phyloP scores from a whole-genome alignment of 768 basidiomycete genomes.

The Trametopsis cervina region DNA sequence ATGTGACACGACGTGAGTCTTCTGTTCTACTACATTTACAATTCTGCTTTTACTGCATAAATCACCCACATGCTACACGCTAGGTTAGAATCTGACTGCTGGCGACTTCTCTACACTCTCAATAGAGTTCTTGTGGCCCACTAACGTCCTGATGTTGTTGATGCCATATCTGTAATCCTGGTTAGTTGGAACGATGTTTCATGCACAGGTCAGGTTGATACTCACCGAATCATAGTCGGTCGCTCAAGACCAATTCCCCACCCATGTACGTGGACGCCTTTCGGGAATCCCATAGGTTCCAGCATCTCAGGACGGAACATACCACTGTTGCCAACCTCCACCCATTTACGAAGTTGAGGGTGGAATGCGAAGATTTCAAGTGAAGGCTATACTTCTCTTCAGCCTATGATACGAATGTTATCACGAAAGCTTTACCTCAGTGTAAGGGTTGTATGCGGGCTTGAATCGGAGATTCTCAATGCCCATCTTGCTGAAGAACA shows the following conservation, averaged over 20 bases:
- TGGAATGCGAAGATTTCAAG: constrained; percentile 99
- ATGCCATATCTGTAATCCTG: constrained; percentile 72
- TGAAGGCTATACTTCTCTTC: constrained; percentile 56
- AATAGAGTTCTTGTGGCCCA: constrained; percentile 94
- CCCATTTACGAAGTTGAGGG: constrained; percentile 88
- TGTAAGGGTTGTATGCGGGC: constrained; percentile 98
- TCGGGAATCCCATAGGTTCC: constrained; percentile 97
- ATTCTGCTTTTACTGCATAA: no score
- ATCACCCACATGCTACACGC: no score
- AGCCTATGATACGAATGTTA: constrained; percentile 9
- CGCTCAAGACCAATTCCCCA: constrained; percentile 95
- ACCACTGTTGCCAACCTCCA: constrained; percentile 97
- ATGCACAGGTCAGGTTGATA: constrained; percentile 1
- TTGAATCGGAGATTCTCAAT: constrained; percentile 93
- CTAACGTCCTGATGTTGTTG: constrained; percentile 92
- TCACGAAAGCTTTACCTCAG: constrained; percentile 53
- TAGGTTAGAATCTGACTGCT: constrained; percentile 87
- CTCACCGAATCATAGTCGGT: constrained; percentile 97
- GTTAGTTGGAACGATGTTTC: background rate
- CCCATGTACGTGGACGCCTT: constrained; percentile 92
- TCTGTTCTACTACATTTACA: no score
- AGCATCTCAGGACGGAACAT: constrained; percentile 99
- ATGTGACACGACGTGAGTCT: no score
- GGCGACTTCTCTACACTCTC: constrained; percentile 84
- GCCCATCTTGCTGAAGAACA: constrained; percentile 98